A percentile compares a stretch with the other conserved stretches of the same genome.
phyloP scores from a whole-genome alignment of 2,329 filamentous ascomycete genomes.

The Microcera coccophila region DNA sequence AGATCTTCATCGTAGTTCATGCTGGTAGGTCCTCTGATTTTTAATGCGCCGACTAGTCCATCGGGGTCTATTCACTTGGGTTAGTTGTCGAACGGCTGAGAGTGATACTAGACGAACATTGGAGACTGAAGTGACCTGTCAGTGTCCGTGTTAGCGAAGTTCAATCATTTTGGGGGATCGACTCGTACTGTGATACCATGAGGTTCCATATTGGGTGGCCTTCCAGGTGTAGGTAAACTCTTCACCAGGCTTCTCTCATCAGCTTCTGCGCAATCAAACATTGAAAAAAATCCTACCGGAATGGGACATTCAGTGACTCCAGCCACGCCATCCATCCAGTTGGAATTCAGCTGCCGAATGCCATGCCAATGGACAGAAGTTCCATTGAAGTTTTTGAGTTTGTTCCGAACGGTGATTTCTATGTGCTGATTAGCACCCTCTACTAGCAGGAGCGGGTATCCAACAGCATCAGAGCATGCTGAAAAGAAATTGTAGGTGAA shows the following conservation, averaged over 20 bases:
- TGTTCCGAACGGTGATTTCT: conserved; percentile 18
- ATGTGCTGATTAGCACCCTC: conserved; percentile 9
- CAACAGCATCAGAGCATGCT: neutral
- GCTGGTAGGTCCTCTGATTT: too few relatives aligned
- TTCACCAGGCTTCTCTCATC: too few relatives aligned
- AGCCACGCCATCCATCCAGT: conserved; percentile 23
- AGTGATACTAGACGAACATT: too few relatives aligned
- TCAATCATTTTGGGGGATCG: too few relatives aligned
- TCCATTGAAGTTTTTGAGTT: conserved; percentile 11
- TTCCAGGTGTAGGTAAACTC: conserved; percentile 18
- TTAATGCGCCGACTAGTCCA: too few relatives aligned
- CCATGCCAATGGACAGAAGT: conserved; percentile 25
- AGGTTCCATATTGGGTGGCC: conserved; percentile 20
- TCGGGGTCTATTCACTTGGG: too few relatives aligned
- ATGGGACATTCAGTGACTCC: conserved; percentile 17
- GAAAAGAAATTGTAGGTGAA: neutral
- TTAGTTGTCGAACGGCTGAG: too few relatives aligned
- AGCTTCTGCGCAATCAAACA: conserved; percentile 19
- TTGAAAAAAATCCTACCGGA: too few relatives aligned
- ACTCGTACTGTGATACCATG: conserved; percentile 25
- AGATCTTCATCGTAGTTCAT: too few relatives aligned
- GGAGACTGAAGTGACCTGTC: too few relatives aligned
- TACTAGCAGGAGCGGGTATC: neutral
- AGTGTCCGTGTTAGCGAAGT: too few relatives aligned
- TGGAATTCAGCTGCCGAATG: conserved; percentile 14